Base-by-base conservation (phyloP, 305 asterid genomes). In the Petunia hybrid region DNA sequence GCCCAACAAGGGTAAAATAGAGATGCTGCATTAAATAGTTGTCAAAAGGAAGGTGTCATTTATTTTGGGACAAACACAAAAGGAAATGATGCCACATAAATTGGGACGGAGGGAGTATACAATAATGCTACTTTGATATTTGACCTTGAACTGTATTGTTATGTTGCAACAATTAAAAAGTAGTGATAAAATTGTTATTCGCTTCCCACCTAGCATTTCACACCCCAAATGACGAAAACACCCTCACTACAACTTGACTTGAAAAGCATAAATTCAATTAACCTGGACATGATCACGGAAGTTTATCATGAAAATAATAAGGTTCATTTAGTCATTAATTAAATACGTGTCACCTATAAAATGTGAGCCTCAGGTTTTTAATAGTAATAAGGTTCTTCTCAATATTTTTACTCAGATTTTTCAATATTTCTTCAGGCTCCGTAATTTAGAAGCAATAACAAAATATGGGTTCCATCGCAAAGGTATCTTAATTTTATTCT, bases 391-490 rank as follows among this genome's bases (percentile, higher is more conserved):
- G 10, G n/a, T 41, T 40, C n/a, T 16, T 2, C 8, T 1, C 75
- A 4, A n/a, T 5, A 68, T 7, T 13, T 46, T 1, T 14, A 53
- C 14, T 45, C 77, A 59, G 56, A 59, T 13, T 77, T 22, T 56
- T 46, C 16, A 31, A 60, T 8, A 6, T 14, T 22, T 2, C 6
- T 12, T 60, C 4, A 0, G 12, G 16, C 42, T 43, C 40, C 51
- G 59, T 36, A 69, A n/a, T 48, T 79, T 3, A n/a, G 4, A n/a
- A n/a, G 61, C 36, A 10, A 56, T 0, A 78, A 16, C 6, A 16
- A 38, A 76, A 61, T 6, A 79, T 79, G 82, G 82, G 77, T 64
- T 66, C 77, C 48, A 39, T 66, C 9, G 82, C 41, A n/a, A 79
- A 66, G 82, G 82, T 79, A 79, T 59, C 65, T 60, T 22, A 22